Evolutionary conservation across 2,329 filamentous ascomycete genomes (phyloP), one percentile per base, ranked within the genome.

Genomic region (Thermoascus crustaceus): DNA sequence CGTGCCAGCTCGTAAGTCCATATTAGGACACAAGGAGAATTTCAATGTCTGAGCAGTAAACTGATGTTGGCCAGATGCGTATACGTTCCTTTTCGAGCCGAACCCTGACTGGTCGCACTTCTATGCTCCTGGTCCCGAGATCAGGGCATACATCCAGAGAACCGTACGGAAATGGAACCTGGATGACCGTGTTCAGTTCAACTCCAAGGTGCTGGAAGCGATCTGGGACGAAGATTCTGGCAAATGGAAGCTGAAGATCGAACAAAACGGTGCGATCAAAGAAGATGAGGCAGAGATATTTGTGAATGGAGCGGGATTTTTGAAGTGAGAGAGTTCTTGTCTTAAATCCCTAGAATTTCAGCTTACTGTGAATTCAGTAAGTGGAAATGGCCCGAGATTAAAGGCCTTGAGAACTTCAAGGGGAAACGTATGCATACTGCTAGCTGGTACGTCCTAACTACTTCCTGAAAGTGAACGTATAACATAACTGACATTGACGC

Each of bases 61-160:
- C n/a, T n/a, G n/a, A n/a, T n/a, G n/a, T n/a, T 18, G 26, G n/a
- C 9, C 26, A 29, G 26, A 29, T 17, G 14, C 58, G 7, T 67
- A 66, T 36, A 53, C 57, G 7, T 60, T 60, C n/a, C 60, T 55
- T 3, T 68, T 63, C 37, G 59, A 63, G 8, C 61, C 62, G 2
- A 67, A 68, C 20, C 62, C 62, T 2, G 48, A 61, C 30, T 68
- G 64, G 64, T 58, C 53, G 1, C 51, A 57, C 4, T 61, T 64
- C 24, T 68, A 64, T 34, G 58, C 60, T 4, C 49, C 48, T 4
- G 61, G 61, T 1, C 41, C 46, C 4, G 65, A 67, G 42, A 68
- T 69, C 19, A 49, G 55, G 6, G 54, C 60, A 5, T 69, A 69
- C 39, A 60, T 66, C 48, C 48, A 62, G 26, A 39, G 43, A 2